Evolutionary conservation across 169 alveolate genomes (phyloP), one percentile per base, ranked within the genome.

Genomic region (Pseudocohnilembus persalinus): DNA sequence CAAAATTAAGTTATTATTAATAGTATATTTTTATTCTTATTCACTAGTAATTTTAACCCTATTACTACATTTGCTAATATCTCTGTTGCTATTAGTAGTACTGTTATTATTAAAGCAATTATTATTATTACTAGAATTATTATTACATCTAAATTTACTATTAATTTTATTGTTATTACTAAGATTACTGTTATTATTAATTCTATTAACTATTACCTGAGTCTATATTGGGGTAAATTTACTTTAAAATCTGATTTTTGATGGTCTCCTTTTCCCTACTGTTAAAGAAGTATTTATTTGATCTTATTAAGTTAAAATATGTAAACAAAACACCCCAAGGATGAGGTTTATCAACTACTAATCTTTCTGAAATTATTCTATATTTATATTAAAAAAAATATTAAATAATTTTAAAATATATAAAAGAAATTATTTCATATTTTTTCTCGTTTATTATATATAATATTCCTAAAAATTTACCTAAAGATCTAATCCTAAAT

Each of bases 271-370:
- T 92, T 64, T 91, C 91, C 91, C 93, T 87, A n/a, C n/a, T n/a
- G n/a, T n/a, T n/a, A 34, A 94, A 93, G 73, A 93, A 86, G 87
- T 95, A 96, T 85, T 94, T 94, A 25, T 97, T 98, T 91, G 96
- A 97, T 88, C 96, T 96, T 82, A 98, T 92, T 32, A 98, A 96
- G 91, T 98, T 99, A 75, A 98, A 92, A 88, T 98, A 98, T 34
- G 99, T 97, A 80, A 97, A 94, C 84, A 95, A 88, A 31, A 99
- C 90, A 29, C 99, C 99, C 99, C 99, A 99, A 35, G 99, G 99
- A 65, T 98, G 98, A 29, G 99, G 99, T 31, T 98, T 93, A 81
- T 98, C 98, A 0, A 96, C 98, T 74, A 97, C 91, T 27, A 97
- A 88, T 77, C 99, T 92, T 93, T 98, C 99, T 78, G 98, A 84